Evolutionary conservation across 805 yeast species (phyloP).

Genomic region (Candida pini): DNA sequence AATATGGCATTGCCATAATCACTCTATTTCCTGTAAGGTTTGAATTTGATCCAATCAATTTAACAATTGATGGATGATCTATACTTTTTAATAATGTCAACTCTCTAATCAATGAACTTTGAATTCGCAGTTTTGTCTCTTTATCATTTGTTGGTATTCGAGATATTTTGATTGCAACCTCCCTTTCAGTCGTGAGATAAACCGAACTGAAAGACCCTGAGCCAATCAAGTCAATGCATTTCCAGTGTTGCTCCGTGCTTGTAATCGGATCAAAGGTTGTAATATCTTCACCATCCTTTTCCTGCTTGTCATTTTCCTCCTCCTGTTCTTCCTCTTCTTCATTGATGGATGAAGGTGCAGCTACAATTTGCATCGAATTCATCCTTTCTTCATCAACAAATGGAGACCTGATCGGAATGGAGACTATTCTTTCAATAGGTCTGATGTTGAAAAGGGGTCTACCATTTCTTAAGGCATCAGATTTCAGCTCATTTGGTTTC

Average conservation of each 20-base stretch:
- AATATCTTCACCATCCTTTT: constrained; percentile 4
- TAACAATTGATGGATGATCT: constrained; percentile 66
- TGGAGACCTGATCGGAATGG: constrained; percentile 22
- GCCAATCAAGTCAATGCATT: constrained; percentile 44
- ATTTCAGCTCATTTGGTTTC: constrained; percentile 4
- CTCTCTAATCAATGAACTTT: constrained; percentile 67
- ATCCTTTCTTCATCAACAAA: constrained; percentile 11
- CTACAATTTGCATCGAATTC: constrained; percentile 6
- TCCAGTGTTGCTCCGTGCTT: constrained; percentile 27
- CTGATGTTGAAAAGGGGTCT: constrained; percentile 14
- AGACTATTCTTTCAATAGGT: constrained; percentile 26
- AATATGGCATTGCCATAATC: constrained; percentile 64
- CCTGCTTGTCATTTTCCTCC: neutral
- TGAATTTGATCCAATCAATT: constrained; percentile 47
- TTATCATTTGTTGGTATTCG: constrained; percentile 31
- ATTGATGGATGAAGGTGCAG: no score
- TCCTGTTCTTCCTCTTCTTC: constrained; percentile 9
- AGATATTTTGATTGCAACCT: constrained; percentile 69
- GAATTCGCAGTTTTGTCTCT: constrained; percentile 45
- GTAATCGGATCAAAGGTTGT: constrained; percentile 10
- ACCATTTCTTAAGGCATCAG: constrained; percentile 6
- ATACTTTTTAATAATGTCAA: constrained; percentile 53
- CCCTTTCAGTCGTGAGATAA: constrained; percentile 33
- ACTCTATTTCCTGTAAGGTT: constrained; percentile 24
- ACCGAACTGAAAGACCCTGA: constrained; percentile 68